These are phyloP conservation scores for Neoascochyta sp. DNA, from an alignment of 2,329 filamentous ascomycete species.

Conservation along the genomic window DNA sequence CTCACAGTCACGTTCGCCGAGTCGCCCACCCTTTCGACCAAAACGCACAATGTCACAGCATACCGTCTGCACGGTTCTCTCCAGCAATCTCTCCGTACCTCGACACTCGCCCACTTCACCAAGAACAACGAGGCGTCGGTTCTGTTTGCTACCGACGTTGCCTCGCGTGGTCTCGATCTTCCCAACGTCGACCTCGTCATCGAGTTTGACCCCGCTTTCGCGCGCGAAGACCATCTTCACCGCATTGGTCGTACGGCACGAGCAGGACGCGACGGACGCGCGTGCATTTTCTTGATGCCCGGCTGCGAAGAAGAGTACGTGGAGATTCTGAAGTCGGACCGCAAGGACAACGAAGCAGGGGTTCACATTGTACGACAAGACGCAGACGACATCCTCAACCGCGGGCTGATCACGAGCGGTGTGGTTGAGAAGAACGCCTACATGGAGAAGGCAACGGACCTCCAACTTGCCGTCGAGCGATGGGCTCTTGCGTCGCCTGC, in stretches of 20 bases:
- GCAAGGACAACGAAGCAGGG: conserved; percentile 60
- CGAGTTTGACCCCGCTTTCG: conserved; percentile 95
- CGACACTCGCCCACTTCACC: conserved; percentile 78
- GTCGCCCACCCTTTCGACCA: conserved; percentile 68
- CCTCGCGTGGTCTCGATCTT: conserved; percentile 90
- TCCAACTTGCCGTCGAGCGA: conserved; percentile 63
- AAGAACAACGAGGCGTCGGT: conserved; percentile 71
- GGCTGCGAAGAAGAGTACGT: conserved; percentile 92
- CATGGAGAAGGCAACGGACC: conserved; percentile 64
- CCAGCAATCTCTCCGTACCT: conserved; percentile 79
- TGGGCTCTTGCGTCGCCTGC: conserved; percentile 62
- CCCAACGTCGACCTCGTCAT: conserved; percentile 92
- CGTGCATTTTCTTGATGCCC: conserved; percentile 83
- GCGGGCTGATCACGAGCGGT: conserved; percentile 53
- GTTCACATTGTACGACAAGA: conserved; percentile 55
- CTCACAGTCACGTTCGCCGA: conserved; percentile 59
- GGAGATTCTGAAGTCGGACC: conserved; percentile 67
- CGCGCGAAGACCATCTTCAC: conserved; percentile 88
- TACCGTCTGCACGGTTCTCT: conserved; percentile 91
- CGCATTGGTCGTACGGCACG: conserved; percentile 92
- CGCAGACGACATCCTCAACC: conserved; percentile 64
- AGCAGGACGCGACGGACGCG: conserved; percentile 82
- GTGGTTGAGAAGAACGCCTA: conserved; percentile 50
- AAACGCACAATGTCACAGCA: conserved; percentile 72
- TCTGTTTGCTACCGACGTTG: conserved; percentile 90